Percentiles rank a stretch among this genome's conserved stretches.
phyloP scores from a whole-genome alignment of 768 basidiomycete genomes.

The Holtermannia corniformis region DNA sequence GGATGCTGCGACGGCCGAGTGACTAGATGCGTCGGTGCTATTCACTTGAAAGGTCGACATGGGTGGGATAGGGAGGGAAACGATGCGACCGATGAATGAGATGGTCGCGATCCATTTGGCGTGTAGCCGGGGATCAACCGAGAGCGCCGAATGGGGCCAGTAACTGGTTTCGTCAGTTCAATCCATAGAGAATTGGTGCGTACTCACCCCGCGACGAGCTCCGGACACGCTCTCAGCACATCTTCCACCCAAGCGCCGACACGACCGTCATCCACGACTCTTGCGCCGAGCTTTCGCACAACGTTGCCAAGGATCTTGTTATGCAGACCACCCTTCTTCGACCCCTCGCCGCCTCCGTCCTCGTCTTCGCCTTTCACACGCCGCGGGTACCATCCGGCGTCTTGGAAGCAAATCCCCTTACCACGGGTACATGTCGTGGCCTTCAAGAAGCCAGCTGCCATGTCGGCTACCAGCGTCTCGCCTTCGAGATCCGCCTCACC shows the following conservation, averaged over 20 bases:
- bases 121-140: conserved; percentile 31
- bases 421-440: conserved; percentile 74
- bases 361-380: conserved; percentile 46
- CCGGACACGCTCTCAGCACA: conserved; percentile 72
- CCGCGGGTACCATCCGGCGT: conserved; percentile 83
- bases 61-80: conserved; percentile 64
- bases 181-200: neutral
- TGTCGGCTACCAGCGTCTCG: conserved; percentile 50
- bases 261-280: conserved; percentile 77
- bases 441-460: conserved; percentile 78
- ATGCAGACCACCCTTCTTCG: conserved; percentile 42
- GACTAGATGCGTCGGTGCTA: neutral
- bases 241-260: conserved; percentile 77
- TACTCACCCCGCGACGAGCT: conserved; percentile 66
- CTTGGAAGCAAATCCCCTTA: conserved; percentile 73
- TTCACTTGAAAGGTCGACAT: conserved; percentile 49
- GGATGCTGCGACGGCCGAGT: conserved; percentile 43
- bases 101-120: conserved; percentile 75
- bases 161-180: conserved; percentile 19
- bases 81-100: conserved; percentile 65
- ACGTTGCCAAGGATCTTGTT: conserved; percentile 76
- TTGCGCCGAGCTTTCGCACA: conserved; percentile 52
- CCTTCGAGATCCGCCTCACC: conserved; percentile 48
- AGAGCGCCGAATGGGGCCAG: conserved; percentile 39
- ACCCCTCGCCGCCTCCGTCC: conserved; percentile 23